Evolutionary conservation across 2,329 filamentous ascomycete species (phyloP), one percentile per base, ranked within the genome.

Genomic region (Pseudogymnoascus sp.): DNA sequence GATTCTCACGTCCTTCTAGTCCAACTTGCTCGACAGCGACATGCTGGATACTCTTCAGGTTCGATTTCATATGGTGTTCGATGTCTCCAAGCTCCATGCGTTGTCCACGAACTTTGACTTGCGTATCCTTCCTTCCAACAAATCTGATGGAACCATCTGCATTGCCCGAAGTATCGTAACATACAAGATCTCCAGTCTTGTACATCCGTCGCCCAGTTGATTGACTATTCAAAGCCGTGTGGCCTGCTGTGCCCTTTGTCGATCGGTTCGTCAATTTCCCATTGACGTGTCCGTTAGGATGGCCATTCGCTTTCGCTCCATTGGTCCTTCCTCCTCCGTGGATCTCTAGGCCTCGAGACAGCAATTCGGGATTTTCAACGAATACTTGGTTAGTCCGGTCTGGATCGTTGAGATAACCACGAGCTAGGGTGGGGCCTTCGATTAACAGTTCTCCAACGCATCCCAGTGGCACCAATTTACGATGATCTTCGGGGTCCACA

Each of bases 91-190:
- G 59, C 59, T 69, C 67, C 16, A 69, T 63, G 14, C 67, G 46
- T 35, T 68, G 67, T 0, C 67, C 67, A 12, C 65, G 62, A 19
- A 69, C 24, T 40, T 90, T 89, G 62, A 87, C 82, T 70, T 86
- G 86, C 26, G 81, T 82, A 68, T 89, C 86, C 56, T 81, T 81
- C 59, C 87, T 79, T 7, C 85, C 85, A 33, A 87, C 75, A 65
- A 84, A 85, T 12, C 79, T 71, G 46, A 87, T 79, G 11, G 70
- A 70, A 1, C 81, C 80, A 56, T 84, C 78, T 0, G 74, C 75
- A 35, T 86, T 72, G 12, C 41, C 41, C 12, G 41, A 46, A 63
- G 61, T 70, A 41, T 82, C 76, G 62, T 85, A 83, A 16, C 75
- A 75, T 0, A 82, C 84, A 0, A 86, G 72, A 65, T 87, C 84